Base-by-base conservation (phyloP, 768 basidiomycete species). In the Xerocomus spinulosus region DNA sequence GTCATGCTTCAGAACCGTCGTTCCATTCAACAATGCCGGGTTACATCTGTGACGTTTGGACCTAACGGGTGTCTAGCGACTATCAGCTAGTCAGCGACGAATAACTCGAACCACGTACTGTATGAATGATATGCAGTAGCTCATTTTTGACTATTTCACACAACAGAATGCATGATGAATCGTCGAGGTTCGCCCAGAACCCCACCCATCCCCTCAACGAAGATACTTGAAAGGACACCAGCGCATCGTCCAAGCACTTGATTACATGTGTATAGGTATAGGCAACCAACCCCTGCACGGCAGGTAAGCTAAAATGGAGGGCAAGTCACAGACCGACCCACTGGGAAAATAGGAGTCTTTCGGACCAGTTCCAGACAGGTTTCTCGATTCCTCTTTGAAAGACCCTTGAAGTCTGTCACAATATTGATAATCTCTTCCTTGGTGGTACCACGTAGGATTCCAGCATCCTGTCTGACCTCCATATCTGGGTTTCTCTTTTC, bases 181-280 rank as follows among this genome's bases (percentile, higher is more conserved):
- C 50, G 8, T 44, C 49, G 2, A 21, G 32, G 5, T 21, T 34
- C n/a, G 29, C 13, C 57, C 54, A 60, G 10, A n/a, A 8, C n/a
- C 42, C 39, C 18, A 50, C 49, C 36, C 38, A 13, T 20, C 20
- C n/a, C 28, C 54, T 36, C 36, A 64, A 34, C n/a, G 50, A 26
- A 2, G 38, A 35, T 37, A 49, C 29, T 20, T 41, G 43, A 10
- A 2, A 18, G 3, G 42, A 48, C 57, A 48, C 57, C 53, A 57
- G 34, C n/a, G n/a, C n/a, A n/a, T 52, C 44, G 14, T 49, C 48
- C 44, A 51, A 34, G 23, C 63, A 64, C 33, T 17, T 5, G 10
- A 54, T 23, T 21, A 64, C 24, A 42, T 64, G 65, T 5, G 65
- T 64, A 25, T 60, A 64, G 3, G 53, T 52, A 34, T 67, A 65